These are phyloP conservation scores for Boletus barrowsii DNA, from an alignment of 768 basidiomycete species.

Conservation along the genomic window DNA sequence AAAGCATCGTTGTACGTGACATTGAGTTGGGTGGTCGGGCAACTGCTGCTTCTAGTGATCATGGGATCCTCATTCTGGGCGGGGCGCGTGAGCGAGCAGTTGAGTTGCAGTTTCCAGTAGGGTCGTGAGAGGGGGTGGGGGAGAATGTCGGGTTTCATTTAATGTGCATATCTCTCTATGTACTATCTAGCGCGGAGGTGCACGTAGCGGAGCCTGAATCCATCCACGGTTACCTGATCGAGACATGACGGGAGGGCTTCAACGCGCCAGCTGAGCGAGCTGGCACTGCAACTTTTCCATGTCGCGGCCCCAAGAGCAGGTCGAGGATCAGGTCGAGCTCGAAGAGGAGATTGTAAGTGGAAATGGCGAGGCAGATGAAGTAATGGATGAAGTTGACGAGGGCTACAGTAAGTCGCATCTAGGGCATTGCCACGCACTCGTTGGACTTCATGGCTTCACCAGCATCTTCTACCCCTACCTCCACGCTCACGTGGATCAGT, in stretches of 20 bases:
- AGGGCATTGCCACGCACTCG: conserved; percentile 4
- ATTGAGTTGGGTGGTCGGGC: conserved; percentile 66
- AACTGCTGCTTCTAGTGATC: conserved; percentile 67
- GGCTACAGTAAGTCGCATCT: conserved; percentile 69
- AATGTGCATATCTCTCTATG: not conserved
- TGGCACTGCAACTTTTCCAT: conserved; percentile 25
- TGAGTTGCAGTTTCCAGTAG: conserved; percentile 46
- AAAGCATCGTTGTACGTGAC: conserved; percentile 67
- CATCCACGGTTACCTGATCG: conserved; percentile 25
- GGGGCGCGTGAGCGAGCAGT: conserved; percentile 42
- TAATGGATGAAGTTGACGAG: conserved; percentile 68
- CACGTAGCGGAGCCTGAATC: conserved; percentile 31
- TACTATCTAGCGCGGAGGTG: not conserved
- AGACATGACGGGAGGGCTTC: conserved; percentile 14
- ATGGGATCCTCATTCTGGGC: conserved; percentile 65
- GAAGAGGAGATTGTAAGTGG: conserved; percentile 63
- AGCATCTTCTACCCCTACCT: conserved; percentile 90
- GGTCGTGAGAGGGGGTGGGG: conserved; percentile 2
- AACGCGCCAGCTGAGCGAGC: conserved; percentile 24
- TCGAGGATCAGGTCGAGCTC: conserved; percentile 48
- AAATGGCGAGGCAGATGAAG: conserved; percentile 64
- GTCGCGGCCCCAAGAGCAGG: conserved; percentile 39
- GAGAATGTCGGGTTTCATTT: not conserved
- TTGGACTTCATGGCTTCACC: conserved; percentile 17
- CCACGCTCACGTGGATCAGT: conserved; percentile 91